Base-by-base conservation (phyloP, 768 basidiomycete species). In the Piloderma croceum region DNA sequence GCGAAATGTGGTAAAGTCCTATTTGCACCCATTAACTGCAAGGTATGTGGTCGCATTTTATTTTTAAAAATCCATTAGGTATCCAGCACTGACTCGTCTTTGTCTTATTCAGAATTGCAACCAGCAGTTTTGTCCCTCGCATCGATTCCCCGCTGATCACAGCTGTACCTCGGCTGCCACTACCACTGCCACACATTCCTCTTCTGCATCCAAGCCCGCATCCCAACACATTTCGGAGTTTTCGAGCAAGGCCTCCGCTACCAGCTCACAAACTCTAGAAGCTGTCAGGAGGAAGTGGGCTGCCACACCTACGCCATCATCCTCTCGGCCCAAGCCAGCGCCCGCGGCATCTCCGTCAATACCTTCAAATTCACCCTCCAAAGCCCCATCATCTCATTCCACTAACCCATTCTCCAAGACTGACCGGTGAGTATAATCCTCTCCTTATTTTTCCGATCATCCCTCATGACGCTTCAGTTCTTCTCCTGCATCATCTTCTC, bases 141-240 rank as follows among this genome's bases (percentile, higher is more conserved):
- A 92, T 54, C 83, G 90, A 32, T 88, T 88, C 60, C 81, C 87
- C 7, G 65, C 67, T 31, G 81, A 85, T 48, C 89, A 92, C 46
- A 67, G 43, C 38, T 89, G 88, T 51, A 20, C 59, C 18, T 44
- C 43, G 7, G 36, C 45, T 7, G 44, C 34, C 15, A 47, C 39
- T 27, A 43, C 53, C 12, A 15, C 57, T 15, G 24, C 51, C 38
- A 53, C 22, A 34, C 40, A 41, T 38, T 36, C 50, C 38, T 31
- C 41, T 42, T 27, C 43, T 49, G 18, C 45, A 56, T 63, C 65
- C 23, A 45, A 71, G 37, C 69, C 65, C 29, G 65, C 67, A 2
- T 58, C 64, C 39, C 67, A 68, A 17, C 67, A 70, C 3, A 48
- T 60, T 19, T 41, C 60, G 37, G 64, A 63, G 19, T 34, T 69